Evolutionary conservation across 83 land plant genomes (phyloP).

Genomic region (Thuja plicata): DNA sequence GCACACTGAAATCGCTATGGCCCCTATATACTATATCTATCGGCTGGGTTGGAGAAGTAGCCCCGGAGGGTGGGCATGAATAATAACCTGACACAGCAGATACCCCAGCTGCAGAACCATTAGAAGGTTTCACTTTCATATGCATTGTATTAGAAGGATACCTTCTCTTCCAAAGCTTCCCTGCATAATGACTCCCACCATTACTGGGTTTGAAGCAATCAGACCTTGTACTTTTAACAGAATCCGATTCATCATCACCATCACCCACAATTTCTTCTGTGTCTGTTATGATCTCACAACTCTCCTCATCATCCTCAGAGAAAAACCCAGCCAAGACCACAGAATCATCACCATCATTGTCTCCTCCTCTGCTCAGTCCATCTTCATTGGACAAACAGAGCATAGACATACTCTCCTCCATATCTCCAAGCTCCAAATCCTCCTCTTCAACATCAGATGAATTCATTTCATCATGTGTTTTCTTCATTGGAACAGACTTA

Average conservation of each 20-base stretch:
- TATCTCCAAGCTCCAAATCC: not conserved
- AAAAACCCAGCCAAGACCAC: slow-evolving; percentile 3
- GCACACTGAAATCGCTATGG: not conserved
- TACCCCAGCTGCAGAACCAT: slow-evolving; percentile 7
- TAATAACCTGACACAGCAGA: slow-evolving; percentile 11
- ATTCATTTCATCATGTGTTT: slow-evolving; percentile 8
- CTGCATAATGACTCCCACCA: not conserved
- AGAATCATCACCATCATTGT: not conserved
- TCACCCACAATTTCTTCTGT: slow-evolving; percentile 8
- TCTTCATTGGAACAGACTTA: slow-evolving; percentile 2
- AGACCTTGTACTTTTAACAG: not conserved
- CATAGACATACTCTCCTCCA: slow-evolving; percentile 7
- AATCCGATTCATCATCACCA: not conserved
- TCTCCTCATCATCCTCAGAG: slow-evolving; percentile 7
- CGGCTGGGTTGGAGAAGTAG: not conserved
- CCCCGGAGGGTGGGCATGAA: not conserved
- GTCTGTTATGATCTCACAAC: not conserved
- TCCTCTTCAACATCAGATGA: slow-evolving; percentile 9
- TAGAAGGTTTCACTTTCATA: slow-evolving; percentile 4
- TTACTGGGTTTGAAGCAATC: not conserved
- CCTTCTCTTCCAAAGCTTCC: not conserved
- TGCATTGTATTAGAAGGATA: not conserved
- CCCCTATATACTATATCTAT: slow-evolving; percentile 1
- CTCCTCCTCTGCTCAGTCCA: not conserved
- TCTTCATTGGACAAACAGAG: not conserved